These are phyloP conservation scores for Torulaspora pretoriensis DNA, from an alignment of 1,139 yeast genomes.

Conservation along the genomic window DNA sequence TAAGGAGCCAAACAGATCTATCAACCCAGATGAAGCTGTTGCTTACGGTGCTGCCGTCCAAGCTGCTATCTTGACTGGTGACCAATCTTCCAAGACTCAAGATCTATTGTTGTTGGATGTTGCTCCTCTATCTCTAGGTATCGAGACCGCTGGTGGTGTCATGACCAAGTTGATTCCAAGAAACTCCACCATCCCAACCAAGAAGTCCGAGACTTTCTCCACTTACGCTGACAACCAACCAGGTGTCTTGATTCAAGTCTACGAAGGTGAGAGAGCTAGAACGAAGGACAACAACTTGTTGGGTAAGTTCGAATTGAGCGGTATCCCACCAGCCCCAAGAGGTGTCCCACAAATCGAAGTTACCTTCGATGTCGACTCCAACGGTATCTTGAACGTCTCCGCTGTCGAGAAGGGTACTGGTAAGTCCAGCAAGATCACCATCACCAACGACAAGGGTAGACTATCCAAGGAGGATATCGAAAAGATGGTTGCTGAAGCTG, in stretches of 20 bases:
- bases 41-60: slow-evolving; percentile 98
- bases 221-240: slow-evolving; percentile 94
- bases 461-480: slow-evolving; percentile 90
- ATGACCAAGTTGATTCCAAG: slow-evolving; percentile 88
- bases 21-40: slow-evolving; percentile 95
- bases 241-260: slow-evolving; percentile 88
- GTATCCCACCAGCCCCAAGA: slow-evolving; percentile 94
- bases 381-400: slow-evolving; percentile 89
- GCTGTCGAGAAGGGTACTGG: slow-evolving; percentile 91
- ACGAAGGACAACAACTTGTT: slow-evolving; percentile 91
- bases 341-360: slow-evolving; percentile 96
- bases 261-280: slow-evolving; percentile 91
- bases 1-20: slow-evolving; percentile 83
- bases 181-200: slow-evolving; percentile 90
- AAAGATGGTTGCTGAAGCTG: slow-evolving; percentile 92
- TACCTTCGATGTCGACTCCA: slow-evolving; percentile 87
- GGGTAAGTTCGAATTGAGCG: slow-evolving; percentile 88
- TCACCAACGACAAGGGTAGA: slow-evolving; percentile 94
- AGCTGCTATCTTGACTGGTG: slow-evolving; percentile 90
- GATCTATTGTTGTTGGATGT: slow-evolving; percentile 83
- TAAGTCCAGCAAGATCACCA: slow-evolving; percentile 74
- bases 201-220: slow-evolving; percentile 87
- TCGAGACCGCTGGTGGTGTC: slow-evolving; percentile 94
- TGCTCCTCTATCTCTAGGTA: slow-evolving; percentile 85
- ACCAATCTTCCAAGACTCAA: slow-evolving; percentile 64